Percentiles rank a stretch among this genome's conserved stretches.
Conservation (phyloP, 2,329 filamentous ascomycete species). For the Incumbomyces lentus region DNA sequence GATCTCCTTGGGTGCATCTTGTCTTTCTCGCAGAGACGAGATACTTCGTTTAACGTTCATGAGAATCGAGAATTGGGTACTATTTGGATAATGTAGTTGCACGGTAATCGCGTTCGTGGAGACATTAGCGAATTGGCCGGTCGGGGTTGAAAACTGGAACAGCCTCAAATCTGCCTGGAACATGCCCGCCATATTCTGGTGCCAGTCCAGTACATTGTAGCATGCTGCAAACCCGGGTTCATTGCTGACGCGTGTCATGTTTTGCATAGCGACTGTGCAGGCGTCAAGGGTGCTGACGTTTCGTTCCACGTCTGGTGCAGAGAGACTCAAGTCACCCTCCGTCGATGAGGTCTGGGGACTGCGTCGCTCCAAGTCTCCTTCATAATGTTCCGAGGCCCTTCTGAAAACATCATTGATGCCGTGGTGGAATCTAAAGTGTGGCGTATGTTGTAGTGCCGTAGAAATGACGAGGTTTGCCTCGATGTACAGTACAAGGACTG, state of each 20-base stretch:
- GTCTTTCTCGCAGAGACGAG: slow-evolving; percentile 1
- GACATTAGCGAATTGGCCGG: slow-evolving; percentile 35
- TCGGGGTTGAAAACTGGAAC: slow-evolving; percentile 56
- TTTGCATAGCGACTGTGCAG: slow-evolving; percentile 48
- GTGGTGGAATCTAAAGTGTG: neutral
- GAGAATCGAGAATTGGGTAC: slow-evolving; percentile 17
- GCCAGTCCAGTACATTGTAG: slow-evolving; percentile 67
- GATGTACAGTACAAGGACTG: neutral
- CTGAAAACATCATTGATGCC: neutral
- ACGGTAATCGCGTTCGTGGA: slow-evolving; percentile 24
- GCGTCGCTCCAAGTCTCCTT: slow-evolving; percentile 6
- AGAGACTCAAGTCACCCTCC: slow-evolving; percentile 1
- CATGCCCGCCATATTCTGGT: slow-evolving; percentile 51
- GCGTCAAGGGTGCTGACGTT: slow-evolving; percentile 41
- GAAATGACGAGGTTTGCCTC: slow-evolving; percentile 4
- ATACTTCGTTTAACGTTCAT: slow-evolving; percentile 12
- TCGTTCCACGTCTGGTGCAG: slow-evolving; percentile 12
- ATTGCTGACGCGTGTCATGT: slow-evolving; percentile 50
- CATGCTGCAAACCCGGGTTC: slow-evolving; percentile 69
- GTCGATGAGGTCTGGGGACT: slow-evolving; percentile 3
- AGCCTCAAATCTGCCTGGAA: slow-evolving; percentile 70
- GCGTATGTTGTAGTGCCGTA: neutral
- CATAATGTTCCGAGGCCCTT: neutral
- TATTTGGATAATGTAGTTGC: slow-evolving; percentile 20
- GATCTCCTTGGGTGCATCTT: slow-evolving; percentile 19